Evolutionary conservation across 1,284 basidiomycete genomes (phyloP).

Genomic region (Austroboletus novae-zelandiae): DNA sequence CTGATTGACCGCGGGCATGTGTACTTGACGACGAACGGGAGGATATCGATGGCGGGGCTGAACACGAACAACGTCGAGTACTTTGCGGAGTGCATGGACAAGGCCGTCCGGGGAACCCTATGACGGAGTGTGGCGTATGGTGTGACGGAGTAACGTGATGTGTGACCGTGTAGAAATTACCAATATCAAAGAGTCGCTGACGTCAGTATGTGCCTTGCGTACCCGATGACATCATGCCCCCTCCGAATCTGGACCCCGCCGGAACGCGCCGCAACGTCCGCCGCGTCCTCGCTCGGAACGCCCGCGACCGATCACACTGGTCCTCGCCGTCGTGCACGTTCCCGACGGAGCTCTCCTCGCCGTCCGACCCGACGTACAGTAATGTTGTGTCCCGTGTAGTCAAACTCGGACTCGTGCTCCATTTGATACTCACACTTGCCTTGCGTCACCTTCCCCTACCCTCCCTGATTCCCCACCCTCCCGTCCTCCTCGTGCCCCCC

Average conservation of each 20-base stretch:
- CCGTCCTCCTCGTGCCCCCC: constrained; percentile 29
- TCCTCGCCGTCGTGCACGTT: constrained; percentile 22
- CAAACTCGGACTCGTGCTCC: constrained; percentile 19
- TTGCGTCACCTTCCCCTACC: constrained; percentile 24
- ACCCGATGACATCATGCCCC: constrained; percentile 23
- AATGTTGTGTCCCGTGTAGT: constrained; percentile 15
- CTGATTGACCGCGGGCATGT: constrained; percentile 81
- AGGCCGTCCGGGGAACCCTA: constrained; percentile 59
- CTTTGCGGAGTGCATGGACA: constrained; percentile 75
- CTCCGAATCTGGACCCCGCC: constrained; percentile 27
- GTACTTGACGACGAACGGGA: constrained; percentile 84
- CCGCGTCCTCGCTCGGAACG: constrained; percentile 13
- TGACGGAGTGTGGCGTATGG: constrained; percentile 23
- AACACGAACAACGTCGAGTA: constrained; percentile 74
- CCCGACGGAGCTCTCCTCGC: constrained; percentile 13
- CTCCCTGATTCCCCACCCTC: constrained; percentile 21
- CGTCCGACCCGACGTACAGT: constrained; percentile 12
- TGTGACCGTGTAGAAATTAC: not conserved
- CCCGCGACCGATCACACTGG: constrained; percentile 23
- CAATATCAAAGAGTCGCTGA: constrained; percentile 14
- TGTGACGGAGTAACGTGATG: constrained; percentile 7
- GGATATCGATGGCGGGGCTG: constrained; percentile 61
- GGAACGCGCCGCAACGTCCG: constrained; percentile 27
- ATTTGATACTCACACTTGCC: constrained; percentile 12
- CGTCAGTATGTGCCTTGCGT: constrained; percentile 25